Conservation (phyloP, 805 yeast species). For the Starmerella khaoyaiensis region DNA sequence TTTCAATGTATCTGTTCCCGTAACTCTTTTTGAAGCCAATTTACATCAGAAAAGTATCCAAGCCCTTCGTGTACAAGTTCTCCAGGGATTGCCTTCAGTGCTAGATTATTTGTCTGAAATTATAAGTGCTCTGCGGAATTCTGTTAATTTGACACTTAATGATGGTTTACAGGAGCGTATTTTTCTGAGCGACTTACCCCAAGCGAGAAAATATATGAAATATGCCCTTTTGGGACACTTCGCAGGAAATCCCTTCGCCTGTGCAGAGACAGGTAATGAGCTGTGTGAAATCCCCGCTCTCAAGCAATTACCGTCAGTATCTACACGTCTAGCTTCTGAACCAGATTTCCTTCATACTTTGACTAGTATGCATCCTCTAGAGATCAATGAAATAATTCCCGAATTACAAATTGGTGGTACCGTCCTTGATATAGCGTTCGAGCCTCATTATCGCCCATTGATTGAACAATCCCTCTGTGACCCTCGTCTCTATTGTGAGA, state of each 20-base stretch:
- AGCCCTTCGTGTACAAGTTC: conserved; percentile 17
- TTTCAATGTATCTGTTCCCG: conserved; percentile 28
- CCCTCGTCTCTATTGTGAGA: conserved; percentile 22
- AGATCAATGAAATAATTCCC: conserved; percentile 29
- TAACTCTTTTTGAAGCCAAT: conserved; percentile 28
- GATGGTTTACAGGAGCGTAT: conserved; percentile 2
- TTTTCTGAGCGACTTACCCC: neutral
- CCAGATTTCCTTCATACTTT: neutral
- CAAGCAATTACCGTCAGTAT: conserved; percentile 30
- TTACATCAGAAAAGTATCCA: conserved; percentile 23
- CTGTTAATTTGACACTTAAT: conserved; percentile 4
- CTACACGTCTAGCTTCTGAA: conserved; percentile 6
- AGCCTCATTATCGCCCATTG: conserved; percentile 35
- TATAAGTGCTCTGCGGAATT: conserved; percentile 1
- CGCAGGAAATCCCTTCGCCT: conserved; percentile 29
- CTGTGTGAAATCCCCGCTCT: conserved; percentile 7
- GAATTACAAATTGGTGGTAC: conserved; percentile 31
- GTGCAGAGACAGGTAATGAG: conserved; percentile 8
- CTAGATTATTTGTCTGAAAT: conserved; percentile 10
- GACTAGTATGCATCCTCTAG: neutral
- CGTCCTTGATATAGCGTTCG: conserved; percentile 30
- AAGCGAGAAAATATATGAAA: conserved; percentile 21
- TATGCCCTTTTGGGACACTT: conserved; percentile 29
- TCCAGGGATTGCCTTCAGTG: conserved; percentile 8
- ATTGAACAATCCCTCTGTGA: conserved; percentile 34